phyloP scores from a whole-genome alignment of 2,329 filamentous ascomycete species.

The Penicillium olsonii region DNA sequence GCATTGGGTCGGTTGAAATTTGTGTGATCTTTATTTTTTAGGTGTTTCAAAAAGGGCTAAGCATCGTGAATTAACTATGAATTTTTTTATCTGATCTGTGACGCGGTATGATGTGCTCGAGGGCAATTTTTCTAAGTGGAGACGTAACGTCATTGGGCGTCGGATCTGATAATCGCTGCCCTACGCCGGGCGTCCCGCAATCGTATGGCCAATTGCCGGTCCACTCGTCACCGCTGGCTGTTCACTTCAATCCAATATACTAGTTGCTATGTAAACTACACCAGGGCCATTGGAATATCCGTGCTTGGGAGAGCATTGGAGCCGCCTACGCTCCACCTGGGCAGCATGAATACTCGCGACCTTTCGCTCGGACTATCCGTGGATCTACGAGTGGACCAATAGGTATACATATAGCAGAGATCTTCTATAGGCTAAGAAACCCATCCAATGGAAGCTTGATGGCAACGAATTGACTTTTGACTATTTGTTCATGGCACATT shows the following conservation, averaged over 20 bases:
- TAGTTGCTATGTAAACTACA: too few species aligned
- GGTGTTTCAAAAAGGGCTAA: constrained; percentile 1
- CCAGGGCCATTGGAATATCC: too few species aligned
- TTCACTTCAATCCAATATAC: too few species aligned
- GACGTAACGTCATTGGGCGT: constrained; percentile 8
- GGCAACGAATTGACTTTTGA: constrained; percentile 5
- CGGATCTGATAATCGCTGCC: constrained; percentile 6
- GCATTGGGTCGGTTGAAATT: not conserved
- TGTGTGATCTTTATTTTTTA: not conserved
- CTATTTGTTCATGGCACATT: constrained; percentile 25
- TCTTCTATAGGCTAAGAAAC: not conserved
- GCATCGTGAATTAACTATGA: not conserved
- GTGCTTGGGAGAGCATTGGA: too few species aligned
- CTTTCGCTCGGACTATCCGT: too few species aligned
- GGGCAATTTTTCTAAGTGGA: constrained; percentile 5
- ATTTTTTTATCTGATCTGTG: not conserved
- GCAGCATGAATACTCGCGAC: too few species aligned
- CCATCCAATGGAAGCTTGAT: not conserved
- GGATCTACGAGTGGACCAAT: too few species aligned
- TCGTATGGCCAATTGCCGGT: not conserved
- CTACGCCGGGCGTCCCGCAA: not conserved
- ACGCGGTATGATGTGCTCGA: not conserved
- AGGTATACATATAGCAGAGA: not conserved
- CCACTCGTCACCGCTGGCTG: too few species aligned
- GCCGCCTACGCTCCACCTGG: too few species aligned